These are phyloP conservation scores for Mortierella antarctica DNA, from an alignment of 192 early-diverging fungal species.

Conservation along the genomic window DNA sequence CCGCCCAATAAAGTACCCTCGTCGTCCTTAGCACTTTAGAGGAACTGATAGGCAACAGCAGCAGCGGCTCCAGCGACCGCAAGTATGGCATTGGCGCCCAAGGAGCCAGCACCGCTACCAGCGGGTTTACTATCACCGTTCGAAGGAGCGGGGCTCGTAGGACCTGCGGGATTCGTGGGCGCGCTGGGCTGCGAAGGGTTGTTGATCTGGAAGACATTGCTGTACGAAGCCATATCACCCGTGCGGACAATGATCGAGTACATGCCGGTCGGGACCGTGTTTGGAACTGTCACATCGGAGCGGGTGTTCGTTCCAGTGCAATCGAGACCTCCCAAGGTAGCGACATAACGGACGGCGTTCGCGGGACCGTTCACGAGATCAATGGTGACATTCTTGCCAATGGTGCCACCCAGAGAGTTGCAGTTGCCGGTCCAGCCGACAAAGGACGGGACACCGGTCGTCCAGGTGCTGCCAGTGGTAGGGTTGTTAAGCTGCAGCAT, in stretches of 20 bases:
- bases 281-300: slow-evolving; percentile 16
- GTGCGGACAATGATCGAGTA: slow-evolving; percentile 19
- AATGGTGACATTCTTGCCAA: slow-evolving; percentile 17
- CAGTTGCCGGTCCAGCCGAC: slow-evolving; percentile 30
- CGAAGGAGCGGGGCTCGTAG: background rate
- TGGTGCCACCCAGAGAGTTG: slow-evolving; percentile 15
- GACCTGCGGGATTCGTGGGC: background rate
- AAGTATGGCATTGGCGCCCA: slow-evolving; percentile 4
- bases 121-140: background rate
- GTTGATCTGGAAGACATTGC: slow-evolving; percentile 8
- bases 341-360: slow-evolving; percentile 13
- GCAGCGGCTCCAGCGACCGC: slow-evolving; percentile 11
- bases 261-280: background rate
- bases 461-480: slow-evolving; percentile 13
- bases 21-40: background rate
- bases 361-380: slow-evolving; percentile 20
- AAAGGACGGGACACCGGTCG: background rate
- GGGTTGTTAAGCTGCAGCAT: slow-evolving; percentile 39
- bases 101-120: background rate
- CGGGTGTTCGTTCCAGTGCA: slow-evolving; percentile 6
- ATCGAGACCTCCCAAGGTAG: slow-evolving; percentile 12
- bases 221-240: slow-evolving; percentile 10
- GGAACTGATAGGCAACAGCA: slow-evolving; percentile 6
- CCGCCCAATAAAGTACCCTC: too few species aligned
- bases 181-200: background rate